A percentile compares a stretch with the other conserved stretches of the same genome.
These are phyloP conservation scores for Stentor coeruleus DNA, from an alignment of 73 alveolate species.

Conservation along the genomic window DNA sequence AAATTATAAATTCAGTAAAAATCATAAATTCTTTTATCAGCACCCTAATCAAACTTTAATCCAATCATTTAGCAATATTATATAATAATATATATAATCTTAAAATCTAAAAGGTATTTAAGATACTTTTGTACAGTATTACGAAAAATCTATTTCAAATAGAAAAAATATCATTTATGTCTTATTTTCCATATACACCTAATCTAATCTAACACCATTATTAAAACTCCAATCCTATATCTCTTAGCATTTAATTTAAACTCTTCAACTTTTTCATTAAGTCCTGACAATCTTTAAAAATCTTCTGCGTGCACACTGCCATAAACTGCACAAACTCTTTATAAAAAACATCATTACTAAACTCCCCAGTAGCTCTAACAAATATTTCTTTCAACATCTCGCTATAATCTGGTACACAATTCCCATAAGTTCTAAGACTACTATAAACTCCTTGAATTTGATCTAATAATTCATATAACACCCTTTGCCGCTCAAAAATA, in stretches of 20 bases:
- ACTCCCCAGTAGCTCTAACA: background rate
- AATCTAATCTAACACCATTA: too few relatives aligned
- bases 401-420: background rate
- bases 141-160: too few relatives aligned
- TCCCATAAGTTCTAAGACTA: background rate
- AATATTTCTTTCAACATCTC: constrained; percentile 14
- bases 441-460: background rate
- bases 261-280: background rate
- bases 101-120: too few relatives aligned
- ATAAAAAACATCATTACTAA: background rate
- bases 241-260: background rate
- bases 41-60: too few relatives aligned
- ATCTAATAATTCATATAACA: background rate
- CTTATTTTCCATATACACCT: too few relatives aligned
- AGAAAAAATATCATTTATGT: too few relatives aligned
- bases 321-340: background rate
- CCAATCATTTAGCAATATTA: too few relatives aligned
- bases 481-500: background rate
- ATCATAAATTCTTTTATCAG: too few relatives aligned
- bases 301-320: constrained; percentile 10
- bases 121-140: too few relatives aligned
- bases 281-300: constrained; percentile 12
- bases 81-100: too few relatives aligned
- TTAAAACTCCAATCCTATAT: too few relatives aligned
- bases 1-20: too few relatives aligned